Evolutionary conservation across 768 basidiomycete species (phyloP).

Genomic region (Boletus reticuloceps): DNA sequence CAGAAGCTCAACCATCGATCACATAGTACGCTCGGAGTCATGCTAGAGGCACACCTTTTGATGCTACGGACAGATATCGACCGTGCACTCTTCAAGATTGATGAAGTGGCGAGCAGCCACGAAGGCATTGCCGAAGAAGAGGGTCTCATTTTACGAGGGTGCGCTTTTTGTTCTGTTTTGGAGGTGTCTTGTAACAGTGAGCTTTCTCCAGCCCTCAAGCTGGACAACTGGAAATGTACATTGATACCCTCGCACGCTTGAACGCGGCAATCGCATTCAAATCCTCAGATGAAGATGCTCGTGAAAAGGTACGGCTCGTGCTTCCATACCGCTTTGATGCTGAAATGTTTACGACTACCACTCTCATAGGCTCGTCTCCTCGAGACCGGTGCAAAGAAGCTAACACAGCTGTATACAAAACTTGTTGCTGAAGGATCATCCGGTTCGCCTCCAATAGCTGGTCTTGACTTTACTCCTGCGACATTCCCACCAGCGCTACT

Average conservation of each 20-base stretch:
- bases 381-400: constrained; percentile 81
- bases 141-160: constrained; percentile 77
- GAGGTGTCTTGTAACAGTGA: neutral
- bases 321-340: neutral
- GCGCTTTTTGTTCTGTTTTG: constrained; percentile 6
- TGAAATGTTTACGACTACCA: neutral
- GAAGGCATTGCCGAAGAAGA: constrained; percentile 79
- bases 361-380: constrained; percentile 58
- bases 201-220: constrained; percentile 57
- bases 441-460: constrained; percentile 63
- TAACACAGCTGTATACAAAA: constrained; percentile 81
- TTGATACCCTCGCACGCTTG: constrained; percentile 69
- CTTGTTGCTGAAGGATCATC: constrained; percentile 85
- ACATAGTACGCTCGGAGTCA: constrained; percentile 50
- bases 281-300: constrained; percentile 51
- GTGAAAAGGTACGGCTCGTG: constrained; percentile 45
- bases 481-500: constrained; percentile 57
- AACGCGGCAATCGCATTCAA: constrained; percentile 82
- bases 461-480: constrained; percentile 50
- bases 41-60: neutral
- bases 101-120: constrained; percentile 72
- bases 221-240: constrained; percentile 62
- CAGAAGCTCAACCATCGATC: constrained; percentile 71
- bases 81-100: constrained; percentile 71
- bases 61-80: constrained; percentile 62